phyloP scores from a whole-genome alignment of 768 basidiomycete species.

The Vishniacozyma victoriae region DNA sequence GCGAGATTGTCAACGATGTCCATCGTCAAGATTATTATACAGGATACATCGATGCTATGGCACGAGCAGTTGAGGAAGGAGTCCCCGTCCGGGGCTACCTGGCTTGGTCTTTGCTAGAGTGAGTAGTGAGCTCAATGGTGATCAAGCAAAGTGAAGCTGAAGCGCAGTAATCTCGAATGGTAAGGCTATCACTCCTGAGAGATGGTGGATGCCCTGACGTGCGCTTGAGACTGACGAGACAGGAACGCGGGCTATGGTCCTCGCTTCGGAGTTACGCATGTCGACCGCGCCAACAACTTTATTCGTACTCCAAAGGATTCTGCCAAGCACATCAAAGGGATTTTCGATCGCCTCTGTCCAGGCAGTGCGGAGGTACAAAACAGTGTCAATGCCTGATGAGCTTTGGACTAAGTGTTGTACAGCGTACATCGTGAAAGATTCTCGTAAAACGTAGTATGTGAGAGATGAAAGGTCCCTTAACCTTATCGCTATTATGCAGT shows the following conservation, averaged over 20 bases:
- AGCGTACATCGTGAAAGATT: no score
- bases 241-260: slow-evolving; percentile 22
- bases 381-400: no score
- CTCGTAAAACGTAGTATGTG: no score
- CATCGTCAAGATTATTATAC: slow-evolving; percentile 13
- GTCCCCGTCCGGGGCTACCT: slow-evolving; percentile 12
- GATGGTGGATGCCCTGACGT: no score
- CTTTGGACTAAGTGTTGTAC: no score
- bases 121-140: background rate
- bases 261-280: slow-evolving; percentile 14
- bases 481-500: no score
- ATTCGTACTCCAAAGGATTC: slow-evolving; percentile 21
- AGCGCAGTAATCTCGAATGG: slow-evolving; percentile 1
- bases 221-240: no score
- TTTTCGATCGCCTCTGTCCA: slow-evolving; percentile 4
- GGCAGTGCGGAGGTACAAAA: no score
- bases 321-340: slow-evolving; percentile 5
- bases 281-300: slow-evolving; percentile 10
- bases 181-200: no score
- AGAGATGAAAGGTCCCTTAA: no score
- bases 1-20: slow-evolving; percentile 9
- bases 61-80: slow-evolving; percentile 9
- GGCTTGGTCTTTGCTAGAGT: slow-evolving; percentile 15
- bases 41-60: slow-evolving; percentile 15
- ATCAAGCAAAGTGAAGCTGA: background rate